Conservation (phyloP, 805 yeast genomes). For the Brettanomyces nanus region DNA sequence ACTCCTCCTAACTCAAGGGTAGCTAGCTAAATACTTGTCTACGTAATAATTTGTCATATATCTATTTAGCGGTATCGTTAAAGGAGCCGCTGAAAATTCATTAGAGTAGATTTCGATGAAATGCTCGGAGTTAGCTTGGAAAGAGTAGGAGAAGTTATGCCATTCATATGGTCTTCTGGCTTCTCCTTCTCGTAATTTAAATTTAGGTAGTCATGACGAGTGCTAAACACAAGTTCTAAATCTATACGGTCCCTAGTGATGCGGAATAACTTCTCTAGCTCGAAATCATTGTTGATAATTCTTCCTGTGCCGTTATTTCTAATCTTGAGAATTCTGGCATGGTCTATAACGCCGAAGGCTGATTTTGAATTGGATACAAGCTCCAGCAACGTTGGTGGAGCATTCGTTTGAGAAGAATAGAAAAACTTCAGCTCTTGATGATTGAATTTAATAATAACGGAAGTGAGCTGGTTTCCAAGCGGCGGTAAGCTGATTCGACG, state of each 20-base stretch:
- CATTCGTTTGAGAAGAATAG: constrained; percentile 54
- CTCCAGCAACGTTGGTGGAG: constrained; percentile 77
- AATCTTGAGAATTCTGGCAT: constrained; percentile 28
- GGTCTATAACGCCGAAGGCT: constrained; percentile 53
- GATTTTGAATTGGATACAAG: constrained; percentile 68
- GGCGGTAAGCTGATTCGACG: background rate
- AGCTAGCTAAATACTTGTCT: too few relatives aligned
- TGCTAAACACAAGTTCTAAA: constrained; percentile 28
- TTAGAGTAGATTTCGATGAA: too few relatives aligned
- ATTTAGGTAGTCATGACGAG: constrained; percentile 21
- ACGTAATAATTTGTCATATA: too few relatives aligned
- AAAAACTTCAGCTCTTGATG: constrained; percentile 53
- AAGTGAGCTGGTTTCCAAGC: constrained; percentile 7
- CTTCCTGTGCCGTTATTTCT: constrained; percentile 23
- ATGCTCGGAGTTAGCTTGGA: too few relatives aligned
- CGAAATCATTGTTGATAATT: constrained; percentile 35
- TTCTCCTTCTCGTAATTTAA: constrained; percentile 18
- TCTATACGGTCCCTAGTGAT: constrained; percentile 26
- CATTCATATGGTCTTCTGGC: too few relatives aligned
- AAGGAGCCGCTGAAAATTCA: too few relatives aligned
- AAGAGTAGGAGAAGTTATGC: too few relatives aligned
- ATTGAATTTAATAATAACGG: constrained; percentile 43
- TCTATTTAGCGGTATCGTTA: too few relatives aligned
- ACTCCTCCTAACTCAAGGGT: too few relatives aligned
- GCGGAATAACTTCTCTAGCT: constrained; percentile 37